Evolutionary conservation across 2,329 filamentous ascomycete species (phyloP).

Genomic region (Aspergillus tanneri): DNA sequence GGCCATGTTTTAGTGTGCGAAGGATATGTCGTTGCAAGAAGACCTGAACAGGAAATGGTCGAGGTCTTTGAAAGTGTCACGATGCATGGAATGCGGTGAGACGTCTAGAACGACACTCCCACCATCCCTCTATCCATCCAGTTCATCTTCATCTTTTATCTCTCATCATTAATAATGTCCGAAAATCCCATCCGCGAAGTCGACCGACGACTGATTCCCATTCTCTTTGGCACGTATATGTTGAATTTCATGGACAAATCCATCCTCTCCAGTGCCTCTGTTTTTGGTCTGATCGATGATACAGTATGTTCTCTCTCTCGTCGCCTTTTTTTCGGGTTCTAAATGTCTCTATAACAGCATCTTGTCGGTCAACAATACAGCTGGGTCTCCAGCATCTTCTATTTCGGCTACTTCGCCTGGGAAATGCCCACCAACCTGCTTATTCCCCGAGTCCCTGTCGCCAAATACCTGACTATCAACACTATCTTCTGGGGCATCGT

Average conservation of each 20-base stretch:
- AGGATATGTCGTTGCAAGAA: too few species aligned
- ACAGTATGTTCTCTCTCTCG: conserved; percentile 18
- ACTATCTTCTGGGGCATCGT: conserved; percentile 52
- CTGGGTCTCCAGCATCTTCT: conserved; percentile 55
- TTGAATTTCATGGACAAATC: conserved; percentile 64
- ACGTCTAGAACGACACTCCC: too few species aligned
- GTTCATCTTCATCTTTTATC: background rate
- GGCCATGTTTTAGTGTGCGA: too few species aligned
- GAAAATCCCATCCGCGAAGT: conserved; percentile 55
- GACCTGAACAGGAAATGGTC: too few species aligned
- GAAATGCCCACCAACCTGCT: conserved; percentile 38
- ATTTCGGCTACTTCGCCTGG: conserved; percentile 51
- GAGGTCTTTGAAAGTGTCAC: too few species aligned
- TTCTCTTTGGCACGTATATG: conserved; percentile 59
- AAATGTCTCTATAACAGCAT: conserved; percentile 29
- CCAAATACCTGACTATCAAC: conserved; percentile 48
- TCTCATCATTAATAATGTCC: background rate
- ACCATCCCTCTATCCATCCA: background rate
- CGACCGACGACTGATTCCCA: conserved; percentile 55
- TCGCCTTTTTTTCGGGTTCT: background rate
- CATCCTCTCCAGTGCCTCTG: conserved; percentile 56
- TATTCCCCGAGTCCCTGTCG: conserved; percentile 51
- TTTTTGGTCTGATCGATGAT: conserved; percentile 57
- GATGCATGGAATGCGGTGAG: too few species aligned
- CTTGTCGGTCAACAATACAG: conserved; percentile 53